Evolutionary conservation across 2,329 filamentous ascomycete genomes (phyloP), one percentile per base, ranked within the genome.

Genomic region (Fusarium miscanthi): DNA sequence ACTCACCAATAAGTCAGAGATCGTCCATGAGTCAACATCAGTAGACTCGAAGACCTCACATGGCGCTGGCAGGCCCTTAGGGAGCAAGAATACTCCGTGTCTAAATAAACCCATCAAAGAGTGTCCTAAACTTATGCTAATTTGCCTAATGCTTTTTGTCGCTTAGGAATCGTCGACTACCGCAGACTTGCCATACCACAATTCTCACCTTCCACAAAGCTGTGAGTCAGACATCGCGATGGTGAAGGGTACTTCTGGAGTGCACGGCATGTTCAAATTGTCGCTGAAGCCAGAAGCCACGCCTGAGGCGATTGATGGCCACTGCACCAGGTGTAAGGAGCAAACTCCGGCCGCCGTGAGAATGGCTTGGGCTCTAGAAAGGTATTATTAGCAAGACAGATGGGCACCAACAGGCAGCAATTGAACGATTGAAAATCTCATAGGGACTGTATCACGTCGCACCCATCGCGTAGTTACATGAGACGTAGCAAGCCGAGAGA

Each of bases 201-300:
- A 5, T n/a, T 19, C n/a, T 51, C 8, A 10, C 8, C 30, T 25
- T 51, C 8, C 33, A 37, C 13, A n/a, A 52, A 27, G 2, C 3
- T 21, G 9, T 38, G 49, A 52, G 3, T 52, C 49, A 52, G 3
- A 16, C 0, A 25, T 25, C 5, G 23, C 2, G 3, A 21, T 37
- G 23, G 1, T 8, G 3, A 37, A 27, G 16, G 3, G 31, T 0
- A n/a, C 9, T 8, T 35, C 13, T 21, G 6, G 17, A 3, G 13
- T 17, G 7, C 11, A 12, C 4, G 9, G 11, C 23, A 17, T 2
- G 13, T 12, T 10, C 9, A 3, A 21, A 25, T 21, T 21, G 2
- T 25, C n/a, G 14, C 12, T 8, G 12, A 38, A 38, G 33, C 7
- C 17, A 27, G 12, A 38, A 17, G 17, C 13, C 13, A 38, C 9